Conservation (phyloP, 441 rosid genomes). For the California macrophylla region DNA sequence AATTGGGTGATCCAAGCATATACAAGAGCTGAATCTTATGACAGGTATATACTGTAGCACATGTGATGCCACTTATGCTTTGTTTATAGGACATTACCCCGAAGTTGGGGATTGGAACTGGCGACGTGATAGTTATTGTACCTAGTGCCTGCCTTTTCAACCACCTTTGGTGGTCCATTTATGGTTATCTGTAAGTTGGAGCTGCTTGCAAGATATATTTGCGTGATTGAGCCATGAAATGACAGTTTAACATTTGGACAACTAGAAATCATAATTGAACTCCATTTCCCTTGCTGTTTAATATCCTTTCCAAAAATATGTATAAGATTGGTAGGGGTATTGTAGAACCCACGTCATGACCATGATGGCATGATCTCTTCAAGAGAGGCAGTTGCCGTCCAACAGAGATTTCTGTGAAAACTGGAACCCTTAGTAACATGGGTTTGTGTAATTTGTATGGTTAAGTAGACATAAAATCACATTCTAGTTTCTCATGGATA, state of each 20-base stretch:
- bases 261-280: background rate
- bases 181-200: background rate
- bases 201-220: background rate
- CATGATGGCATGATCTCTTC: background rate
- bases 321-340: background rate
- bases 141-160: background rate
- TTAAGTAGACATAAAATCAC: background rate
- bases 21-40: conserved; percentile 91
- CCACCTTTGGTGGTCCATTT: background rate
- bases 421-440: background rate
- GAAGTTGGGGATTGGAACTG: background rate
- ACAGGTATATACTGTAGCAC: conserved; percentile 48
- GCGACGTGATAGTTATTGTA: background rate
- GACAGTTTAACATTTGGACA: background rate
- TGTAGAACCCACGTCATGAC: background rate
- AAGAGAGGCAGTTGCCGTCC: background rate
- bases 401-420: background rate
- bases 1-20: conserved; percentile 97
- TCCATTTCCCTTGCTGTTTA: background rate
- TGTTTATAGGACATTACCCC: background rate
- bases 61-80: background rate
- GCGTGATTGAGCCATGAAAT: background rate
- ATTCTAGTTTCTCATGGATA: background rate
- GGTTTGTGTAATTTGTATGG: background rate
- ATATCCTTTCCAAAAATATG: background rate